phyloP scores from a whole-genome alignment of 2,329 filamentous ascomycete genomes.

The Alternaria angustiovoidea region DNA sequence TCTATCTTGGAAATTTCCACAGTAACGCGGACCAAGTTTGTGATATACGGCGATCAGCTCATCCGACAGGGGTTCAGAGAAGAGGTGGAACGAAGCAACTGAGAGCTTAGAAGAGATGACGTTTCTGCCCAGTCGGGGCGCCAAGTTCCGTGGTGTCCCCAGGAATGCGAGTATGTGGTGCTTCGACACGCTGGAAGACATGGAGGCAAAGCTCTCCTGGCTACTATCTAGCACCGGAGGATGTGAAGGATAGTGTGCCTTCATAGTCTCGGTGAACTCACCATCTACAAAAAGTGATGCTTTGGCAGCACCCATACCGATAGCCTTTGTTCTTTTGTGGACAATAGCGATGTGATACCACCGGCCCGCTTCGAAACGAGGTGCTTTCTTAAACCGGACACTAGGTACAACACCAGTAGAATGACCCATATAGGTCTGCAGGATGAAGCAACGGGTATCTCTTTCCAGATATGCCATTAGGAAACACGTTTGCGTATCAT shows the following conservation, averaged over 20 bases:
- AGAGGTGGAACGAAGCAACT: constrained; percentile 85
- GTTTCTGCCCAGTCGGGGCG: constrained; percentile 75
- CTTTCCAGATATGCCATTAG: constrained; percentile 92
- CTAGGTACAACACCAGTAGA: constrained; percentile 73
- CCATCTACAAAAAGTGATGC: constrained; percentile 91
- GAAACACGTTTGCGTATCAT: constrained; percentile 91
- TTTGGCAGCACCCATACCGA: constrained; percentile 75
- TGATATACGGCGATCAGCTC: constrained; percentile 91
- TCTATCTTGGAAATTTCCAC: constrained; percentile 96
- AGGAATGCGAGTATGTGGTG: constrained; percentile 89
- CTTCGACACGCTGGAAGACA: constrained; percentile 65
- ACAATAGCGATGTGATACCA: constrained; percentile 97
- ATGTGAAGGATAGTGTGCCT: constrained; percentile 83
- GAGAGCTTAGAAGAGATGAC: constrained; percentile 84
- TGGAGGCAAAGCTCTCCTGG: constrained; percentile 74
- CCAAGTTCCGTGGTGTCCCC: constrained; percentile 89
- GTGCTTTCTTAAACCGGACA: constrained; percentile 91
- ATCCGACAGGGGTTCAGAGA: constrained; percentile 87
- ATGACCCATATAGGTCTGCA: constrained; percentile 92
- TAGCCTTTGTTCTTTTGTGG: constrained; percentile 75
- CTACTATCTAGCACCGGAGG: constrained; percentile 71
- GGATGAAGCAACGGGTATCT: constrained; percentile 90
- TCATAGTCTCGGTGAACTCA: constrained; percentile 90
- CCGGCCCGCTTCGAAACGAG: constrained; percentile 73
- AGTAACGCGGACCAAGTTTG: constrained; percentile 87